These are phyloP conservation scores for Talinum fruticosum DNA, from an alignment of 148 eudicot species.

Conservation along the genomic window DNA sequence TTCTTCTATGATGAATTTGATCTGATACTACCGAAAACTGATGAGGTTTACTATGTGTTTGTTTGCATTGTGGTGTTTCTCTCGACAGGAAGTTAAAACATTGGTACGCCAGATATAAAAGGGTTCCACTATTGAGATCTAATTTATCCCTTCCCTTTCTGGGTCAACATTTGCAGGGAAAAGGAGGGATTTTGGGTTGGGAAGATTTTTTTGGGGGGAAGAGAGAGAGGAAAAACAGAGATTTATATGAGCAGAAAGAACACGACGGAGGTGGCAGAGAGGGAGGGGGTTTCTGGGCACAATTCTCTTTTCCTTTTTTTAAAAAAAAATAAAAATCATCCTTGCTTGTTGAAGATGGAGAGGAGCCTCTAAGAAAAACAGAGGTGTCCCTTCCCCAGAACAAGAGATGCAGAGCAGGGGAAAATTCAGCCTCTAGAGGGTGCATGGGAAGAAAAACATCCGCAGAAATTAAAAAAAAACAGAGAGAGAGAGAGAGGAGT, in stretches of 20 bases:
- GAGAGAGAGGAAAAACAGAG: neutral
- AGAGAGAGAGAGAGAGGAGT: too few species aligned
- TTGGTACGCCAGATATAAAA: conserved; percentile 53
- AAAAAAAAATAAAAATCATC: too few species aligned
- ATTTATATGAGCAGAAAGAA: neutral
- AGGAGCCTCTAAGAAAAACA: neutral
- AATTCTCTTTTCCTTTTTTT: neutral
- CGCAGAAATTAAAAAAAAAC: neutral
- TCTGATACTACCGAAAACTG: conserved; percentile 45
- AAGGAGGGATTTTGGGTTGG: too few species aligned
- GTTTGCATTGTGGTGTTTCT: conserved; percentile 34
- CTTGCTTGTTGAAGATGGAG: neutral
- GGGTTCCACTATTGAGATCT: conserved; percentile 31
- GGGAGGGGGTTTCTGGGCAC: neutral
- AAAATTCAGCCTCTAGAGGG: neutral
- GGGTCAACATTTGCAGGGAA: neutral
- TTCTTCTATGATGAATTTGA: neutral
- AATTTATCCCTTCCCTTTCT: conserved; percentile 11
- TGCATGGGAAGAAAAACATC: neutral
- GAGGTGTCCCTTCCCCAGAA: too few species aligned
- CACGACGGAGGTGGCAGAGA: neutral
- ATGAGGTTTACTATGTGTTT: conserved; percentile 44
- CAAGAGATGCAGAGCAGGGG: neutral
- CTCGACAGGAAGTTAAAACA: conserved; percentile 59
- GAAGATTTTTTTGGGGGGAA: neutral